Evolutionary conservation across 257 asterid species (phyloP), one percentile per base, ranked within the genome.

Genomic region (Linaria vulgaris): DNA sequence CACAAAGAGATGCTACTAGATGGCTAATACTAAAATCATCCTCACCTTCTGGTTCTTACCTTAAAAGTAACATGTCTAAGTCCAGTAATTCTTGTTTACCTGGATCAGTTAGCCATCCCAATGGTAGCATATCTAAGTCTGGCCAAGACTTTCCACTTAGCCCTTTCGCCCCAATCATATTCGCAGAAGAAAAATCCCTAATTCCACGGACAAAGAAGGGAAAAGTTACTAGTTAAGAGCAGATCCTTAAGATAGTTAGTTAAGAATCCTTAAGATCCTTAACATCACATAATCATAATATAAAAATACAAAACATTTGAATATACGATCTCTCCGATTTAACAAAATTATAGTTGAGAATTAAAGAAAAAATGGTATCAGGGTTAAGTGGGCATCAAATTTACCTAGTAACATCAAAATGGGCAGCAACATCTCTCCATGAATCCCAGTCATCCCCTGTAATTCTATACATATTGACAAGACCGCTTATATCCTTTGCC

Each of bases 361-460:
- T 41, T 0, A 15, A 37, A 47, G 14, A 24, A 58, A n/a, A n/a
- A n/a, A n/a, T n/a, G 67, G 25, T 59, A 37, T 19, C 39, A 51
- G 48, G 46, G 1, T 46, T 43, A 51, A 24, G 57, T 1, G 37
- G 59, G 52, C 24, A 47, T 23, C 1, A 27, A 56, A 60, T 27
- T 20, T 86, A 94, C 99, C 99, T 69, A 14, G 87, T 45, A 74
- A 94, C 73, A 61, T 85, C 81, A 69, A 94, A 90, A 75, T 94
- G 99, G 37, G 86, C 64, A 23, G 80, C 71, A 22, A 94, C 88
- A 65, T 94, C 97, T 50, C 46, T 70, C 99, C 99, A 94, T 7
- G 72, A 59, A 86, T 94, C 99, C 99, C 99, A 94, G 69, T 94
- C 99, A 68, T 94, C 99, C 34, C 95, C 99, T 0, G 97, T 90